Conservation (phyloP, 2,329 filamentous ascomycete species). For the Thelonectria rubi region DNA sequence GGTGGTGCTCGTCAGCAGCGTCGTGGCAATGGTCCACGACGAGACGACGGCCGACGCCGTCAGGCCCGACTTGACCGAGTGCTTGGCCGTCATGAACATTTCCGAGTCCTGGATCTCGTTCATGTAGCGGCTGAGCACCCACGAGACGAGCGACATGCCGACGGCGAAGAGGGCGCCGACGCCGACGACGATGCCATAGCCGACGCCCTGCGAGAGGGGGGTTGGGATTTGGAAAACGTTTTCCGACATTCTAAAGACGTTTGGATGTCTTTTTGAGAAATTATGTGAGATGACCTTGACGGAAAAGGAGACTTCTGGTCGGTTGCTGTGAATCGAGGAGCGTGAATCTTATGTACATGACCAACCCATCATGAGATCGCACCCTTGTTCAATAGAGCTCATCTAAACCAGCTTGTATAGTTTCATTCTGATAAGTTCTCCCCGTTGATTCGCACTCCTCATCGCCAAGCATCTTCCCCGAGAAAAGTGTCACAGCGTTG, state of each 20-base stretch:
- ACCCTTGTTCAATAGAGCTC: conserved; percentile 16
- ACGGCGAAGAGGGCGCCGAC: conserved; percentile 22
- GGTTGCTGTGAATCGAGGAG: background rate
- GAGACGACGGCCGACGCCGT: conserved; percentile 23
- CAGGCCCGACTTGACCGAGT: conserved; percentile 19
- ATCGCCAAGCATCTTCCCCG: no score
- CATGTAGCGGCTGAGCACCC: conserved; percentile 22
- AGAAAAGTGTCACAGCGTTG: no score
- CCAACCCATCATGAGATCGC: background rate
- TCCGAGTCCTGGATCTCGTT: conserved; percentile 23
- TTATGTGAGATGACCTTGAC: background rate
- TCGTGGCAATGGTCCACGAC: conserved; percentile 24
- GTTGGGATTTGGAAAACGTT: conserved; percentile 22
- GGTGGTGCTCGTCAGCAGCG: conserved; percentile 16
- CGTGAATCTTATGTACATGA: background rate
- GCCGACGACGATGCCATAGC: conserved; percentile 21
- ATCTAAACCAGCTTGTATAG: background rate
- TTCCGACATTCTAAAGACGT: conserved; percentile 13
- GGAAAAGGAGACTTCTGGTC: background rate
- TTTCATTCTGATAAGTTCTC: background rate
- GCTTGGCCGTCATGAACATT: conserved; percentile 25
- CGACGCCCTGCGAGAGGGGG: conserved; percentile 19
- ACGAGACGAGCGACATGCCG: conserved; percentile 22
- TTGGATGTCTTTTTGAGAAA: no score
- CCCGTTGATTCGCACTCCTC: no score